Base-by-base conservation (phyloP, 1,139 yeast genomes). In the Casaregolazyma lundiana region DNA sequence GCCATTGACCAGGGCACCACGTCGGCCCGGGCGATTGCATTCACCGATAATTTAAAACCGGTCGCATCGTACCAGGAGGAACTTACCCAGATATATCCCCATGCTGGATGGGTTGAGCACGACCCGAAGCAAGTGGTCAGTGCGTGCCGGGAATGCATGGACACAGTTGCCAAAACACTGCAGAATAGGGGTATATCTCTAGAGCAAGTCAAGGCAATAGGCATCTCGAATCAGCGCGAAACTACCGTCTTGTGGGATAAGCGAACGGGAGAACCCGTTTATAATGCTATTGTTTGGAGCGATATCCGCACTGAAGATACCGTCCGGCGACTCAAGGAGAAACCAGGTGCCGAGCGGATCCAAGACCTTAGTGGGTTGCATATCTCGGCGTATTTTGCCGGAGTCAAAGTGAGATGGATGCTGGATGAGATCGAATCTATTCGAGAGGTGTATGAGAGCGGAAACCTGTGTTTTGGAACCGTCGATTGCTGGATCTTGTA, bases 151-250 rank as follows among this genome's bases (percentile, higher is more conserved):
- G 59, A 56, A 45, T 69, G 75, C 48, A 52, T 70, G 44, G 56
- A 59, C 21, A 59, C 62, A 38, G 72, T 70, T 9, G 64, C 61
- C 22, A 53, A 54, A 41, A 59, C 66, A 47, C 60, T 69, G 42
- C 53, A 55, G 29, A 54, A 49, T 9, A 60, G 61, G 50, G 63
- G 63, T 37, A 59, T 66, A 45, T 53, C 54, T 20, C 53, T 60
- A 19, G 52, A 53, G 24, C 56, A 58, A 44, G 66, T 70, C 45
- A 61, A 62, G 52, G 70, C 66, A 16, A 76, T 90, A 56, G 96
- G 97, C 40, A 79, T 90, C 58, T 94, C 97, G 50, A 90, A 89
- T 69, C 94, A 90, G 92, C 80, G 97, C 64, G 97, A 90, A 68
- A 89, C 97, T 40, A 84, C 96, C 26, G 78, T 90, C 49, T 83